phyloP scores from a whole-genome alignment of 352 stramenopile species.

The Phytophthora kernoviae region DNA sequence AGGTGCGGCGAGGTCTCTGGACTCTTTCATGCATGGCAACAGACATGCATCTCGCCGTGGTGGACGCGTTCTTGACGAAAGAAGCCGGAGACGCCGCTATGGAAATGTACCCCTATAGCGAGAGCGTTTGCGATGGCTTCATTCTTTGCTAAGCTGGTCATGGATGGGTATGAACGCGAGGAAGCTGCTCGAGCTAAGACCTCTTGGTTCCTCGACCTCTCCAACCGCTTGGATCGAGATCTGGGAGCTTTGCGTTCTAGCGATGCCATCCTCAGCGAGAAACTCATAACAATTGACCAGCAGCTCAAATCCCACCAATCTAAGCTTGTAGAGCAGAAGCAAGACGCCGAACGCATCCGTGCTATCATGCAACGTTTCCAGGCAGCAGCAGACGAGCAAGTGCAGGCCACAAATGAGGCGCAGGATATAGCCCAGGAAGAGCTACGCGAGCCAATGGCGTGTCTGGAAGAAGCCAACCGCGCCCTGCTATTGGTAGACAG shows the following conservation, averaged over 20 bases:
- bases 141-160: slow-evolving; percentile 27
- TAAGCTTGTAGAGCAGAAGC: slow-evolving; percentile 40
- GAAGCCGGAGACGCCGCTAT: background rate
- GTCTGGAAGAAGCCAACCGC: slow-evolving; percentile 71
- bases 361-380: slow-evolving; percentile 70
- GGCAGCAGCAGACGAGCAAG: slow-evolving; percentile 60
- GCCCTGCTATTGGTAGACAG: slow-evolving; percentile 69
- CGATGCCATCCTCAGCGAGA: slow-evolving; percentile 22
- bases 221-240: slow-evolving; percentile 28
- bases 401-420: slow-evolving; percentile 68
- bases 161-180: slow-evolving; percentile 21
- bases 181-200: slow-evolving; percentile 22
- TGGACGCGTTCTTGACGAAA: background rate
- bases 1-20: slow-evolving; percentile 49
- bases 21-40: slow-evolving; percentile 33
- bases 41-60: slow-evolving; percentile 35
- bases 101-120: background rate
- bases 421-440: slow-evolving; percentile 58
- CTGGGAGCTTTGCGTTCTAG: slow-evolving; percentile 25
- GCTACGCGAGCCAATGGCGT: slow-evolving; percentile 61
- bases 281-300: slow-evolving; percentile 16
- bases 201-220: slow-evolving; percentile 28
- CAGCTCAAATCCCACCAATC: slow-evolving; percentile 38
- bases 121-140: slow-evolving; percentile 24
- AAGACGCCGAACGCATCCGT: slow-evolving; percentile 51